Base-by-base conservation (phyloP, 345 rosid species). In the Eutrema heterophyllum region DNA sequence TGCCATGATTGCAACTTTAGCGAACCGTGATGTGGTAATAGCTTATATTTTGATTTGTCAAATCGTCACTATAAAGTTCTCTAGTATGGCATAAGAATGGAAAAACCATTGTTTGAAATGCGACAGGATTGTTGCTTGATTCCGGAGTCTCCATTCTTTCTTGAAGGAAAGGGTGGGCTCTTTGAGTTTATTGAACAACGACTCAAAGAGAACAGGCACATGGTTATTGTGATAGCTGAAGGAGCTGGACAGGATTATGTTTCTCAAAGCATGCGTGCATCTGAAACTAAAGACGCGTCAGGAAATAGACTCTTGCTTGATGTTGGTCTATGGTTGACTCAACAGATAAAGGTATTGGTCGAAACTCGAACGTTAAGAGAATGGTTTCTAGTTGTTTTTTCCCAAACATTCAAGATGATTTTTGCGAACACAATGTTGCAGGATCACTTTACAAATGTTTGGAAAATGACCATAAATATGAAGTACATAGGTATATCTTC, bases 111-210 rank as follows among this genome's bases (percentile, higher is more conserved):
- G 30, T 80, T 68, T 81, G 73, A 52, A 41, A 75, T 84, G 78
- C 52, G 43, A 79, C 88, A 93, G 97, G 98, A 94, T 84, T 91
- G 96, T 79, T 91, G 98, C 91, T 85, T 93, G 84, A 89, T 93
- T 83, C 98, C 98, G 9, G 98, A 93, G 77, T 91, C 97, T 51
- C 93, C 97, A 48, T 93, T 93, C 79, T 89, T 81, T 69, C 86
- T 91, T 76, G 98, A 93, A 86, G 98, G 96, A 52, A 78, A 79
- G 46, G 96, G 86, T 76, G 98, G 98, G 54, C 96, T 91, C 64
- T 89, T 84, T 81, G 93, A 94, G 74, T 94, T 85, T 81, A 72
- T 89, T 11, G 96, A 89, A 71, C 82, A 80, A 61, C 83, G 87
- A 71, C 86, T 94, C 13, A 89, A 87, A 74, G 97, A 94, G 78